phyloP scores from a whole-genome alignment of 148 eudicot genomes.

The Salicornia ramosissima region DNA sequence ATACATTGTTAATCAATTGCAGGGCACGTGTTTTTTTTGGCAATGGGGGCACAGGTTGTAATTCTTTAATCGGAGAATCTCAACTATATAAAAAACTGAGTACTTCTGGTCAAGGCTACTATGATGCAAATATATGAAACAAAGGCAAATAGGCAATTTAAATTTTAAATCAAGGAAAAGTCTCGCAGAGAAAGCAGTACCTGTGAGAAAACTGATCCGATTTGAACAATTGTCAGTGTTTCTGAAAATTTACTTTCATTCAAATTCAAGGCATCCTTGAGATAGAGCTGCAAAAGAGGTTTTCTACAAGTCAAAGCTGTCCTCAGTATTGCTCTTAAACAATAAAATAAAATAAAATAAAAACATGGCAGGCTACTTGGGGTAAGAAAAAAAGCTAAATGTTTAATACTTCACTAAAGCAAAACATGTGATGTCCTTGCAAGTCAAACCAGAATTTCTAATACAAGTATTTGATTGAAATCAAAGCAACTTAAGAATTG shows the following conservation, averaged over 20 bases:
- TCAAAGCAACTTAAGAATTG: no score
- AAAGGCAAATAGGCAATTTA: background rate
- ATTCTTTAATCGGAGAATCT: no score
- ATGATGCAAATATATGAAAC: background rate
- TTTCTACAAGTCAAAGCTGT: conserved; percentile 1
- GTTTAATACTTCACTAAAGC: background rate
- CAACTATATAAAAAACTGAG: no score
- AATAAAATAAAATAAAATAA: background rate
- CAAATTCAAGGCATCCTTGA: conserved; percentile 60
- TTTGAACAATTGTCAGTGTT: conserved; percentile 58
- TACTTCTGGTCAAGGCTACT: no score
- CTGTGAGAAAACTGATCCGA: conserved; percentile 78
- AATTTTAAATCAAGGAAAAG: background rate
- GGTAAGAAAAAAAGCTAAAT: background rate
- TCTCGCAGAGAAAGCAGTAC: conserved; percentile 21
- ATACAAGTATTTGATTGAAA: background rate
- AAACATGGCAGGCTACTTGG: background rate
- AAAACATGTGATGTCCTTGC: background rate
- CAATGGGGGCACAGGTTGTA: no score
- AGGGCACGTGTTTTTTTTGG: no score
- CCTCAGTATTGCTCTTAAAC: background rate
- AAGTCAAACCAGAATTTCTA: background rate
- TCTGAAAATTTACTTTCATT: conserved; percentile 58
- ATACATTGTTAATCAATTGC: no score
- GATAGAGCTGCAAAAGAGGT: conserved; percentile 47